Conservation (phyloP, 805 yeast species). For the Zygosaccharomyces rouxii region DNA sequence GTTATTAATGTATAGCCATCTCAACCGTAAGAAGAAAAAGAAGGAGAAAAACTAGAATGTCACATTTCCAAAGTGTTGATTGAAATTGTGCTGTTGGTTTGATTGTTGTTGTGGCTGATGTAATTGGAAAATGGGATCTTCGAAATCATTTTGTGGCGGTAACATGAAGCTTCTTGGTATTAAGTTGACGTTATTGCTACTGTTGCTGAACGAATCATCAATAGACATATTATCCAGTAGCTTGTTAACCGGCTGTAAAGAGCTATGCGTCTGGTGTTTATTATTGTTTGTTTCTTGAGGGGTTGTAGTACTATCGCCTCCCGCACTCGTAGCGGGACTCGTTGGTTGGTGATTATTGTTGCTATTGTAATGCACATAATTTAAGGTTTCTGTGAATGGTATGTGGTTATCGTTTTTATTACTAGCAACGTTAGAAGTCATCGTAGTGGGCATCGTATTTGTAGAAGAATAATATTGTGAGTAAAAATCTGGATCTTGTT, state of each 20-base stretch:
- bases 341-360: slow-evolving; percentile 2
- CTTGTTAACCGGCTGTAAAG: slow-evolving; percentile 15
- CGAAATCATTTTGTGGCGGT: slow-evolving; percentile 8
- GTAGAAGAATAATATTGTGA: slow-evolving; percentile 7
- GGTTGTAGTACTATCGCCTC: background rate
- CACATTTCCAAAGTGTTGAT: slow-evolving; percentile 16
- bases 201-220: slow-evolving; percentile 19
- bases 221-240: slow-evolving; percentile 23
- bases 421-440: slow-evolving; percentile 3
- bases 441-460: slow-evolving; percentile 5
- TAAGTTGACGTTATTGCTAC: slow-evolving; percentile 12
- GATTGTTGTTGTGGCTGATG: slow-evolving; percentile 5
- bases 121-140: slow-evolving; percentile 1
- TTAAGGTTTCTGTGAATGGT: slow-evolving; percentile 3
- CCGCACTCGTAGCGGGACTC: slow-evolving; percentile 3
- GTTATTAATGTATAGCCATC: no score
- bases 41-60: slow-evolving; percentile 10
- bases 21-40: background rate
- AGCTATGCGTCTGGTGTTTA: slow-evolving; percentile 9
- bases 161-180: slow-evolving; percentile 24
- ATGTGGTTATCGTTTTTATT: slow-evolving; percentile 2
- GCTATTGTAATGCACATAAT: slow-evolving; percentile 6
- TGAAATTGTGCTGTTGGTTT: slow-evolving; percentile 8
- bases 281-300: slow-evolving; percentile 1
- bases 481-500: slow-evolving; percentile 10